Base-by-base conservation (phyloP, 495 filamentous ascomycete genomes). In the Jackrogersella minutella region DNA sequence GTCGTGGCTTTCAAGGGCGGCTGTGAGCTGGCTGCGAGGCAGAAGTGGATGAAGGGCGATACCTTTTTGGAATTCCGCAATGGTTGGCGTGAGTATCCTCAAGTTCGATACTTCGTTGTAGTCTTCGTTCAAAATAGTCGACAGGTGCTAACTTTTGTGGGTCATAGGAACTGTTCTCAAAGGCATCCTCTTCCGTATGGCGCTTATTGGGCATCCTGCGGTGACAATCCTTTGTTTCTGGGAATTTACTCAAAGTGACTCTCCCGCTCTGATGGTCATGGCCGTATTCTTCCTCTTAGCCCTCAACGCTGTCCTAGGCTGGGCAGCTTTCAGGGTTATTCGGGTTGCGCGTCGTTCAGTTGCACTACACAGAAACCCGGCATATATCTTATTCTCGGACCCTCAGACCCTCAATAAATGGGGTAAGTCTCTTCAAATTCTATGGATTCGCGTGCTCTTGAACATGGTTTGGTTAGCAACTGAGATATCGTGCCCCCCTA, bases 341-440 rank as follows among this genome's bases (percentile, higher is more conserved):
- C 86, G 86, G 6, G 86, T 99, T 50, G 95, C 95, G 11, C 91
- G 89, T 69, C 90, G 92, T 55, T 97, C 93, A 5, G 88, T 97
- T 50, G 74, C 85, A 3, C 88, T 97, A 81, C 94, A 99, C 82
- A 93, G 92, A 75, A 99, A 97, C 76, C 94, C 95, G 8, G 94
- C 93, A 24, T 98, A 97, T 72, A 97, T 97, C 66, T 85, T 99
- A 49, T 99, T 96, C 78, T 97, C 95, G 0, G 95, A 99, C 70
- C 92, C 93, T 17, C 84, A 89, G 39, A 88, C 91, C 37, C 81
- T 99, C 52, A 98, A 99, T 84, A 96, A 97, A 79, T 97, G 95
- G 95, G 95, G 72, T 74, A 41, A 70, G 72, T 72, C 19, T 4
- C 51, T 47, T 11, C n/a, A 51, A 10, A 44, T 44, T 41, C 7